phyloP scores from a whole-genome alignment of 2,329 filamentous ascomycete species.

The Colletotrichum noveboracense region DNA sequence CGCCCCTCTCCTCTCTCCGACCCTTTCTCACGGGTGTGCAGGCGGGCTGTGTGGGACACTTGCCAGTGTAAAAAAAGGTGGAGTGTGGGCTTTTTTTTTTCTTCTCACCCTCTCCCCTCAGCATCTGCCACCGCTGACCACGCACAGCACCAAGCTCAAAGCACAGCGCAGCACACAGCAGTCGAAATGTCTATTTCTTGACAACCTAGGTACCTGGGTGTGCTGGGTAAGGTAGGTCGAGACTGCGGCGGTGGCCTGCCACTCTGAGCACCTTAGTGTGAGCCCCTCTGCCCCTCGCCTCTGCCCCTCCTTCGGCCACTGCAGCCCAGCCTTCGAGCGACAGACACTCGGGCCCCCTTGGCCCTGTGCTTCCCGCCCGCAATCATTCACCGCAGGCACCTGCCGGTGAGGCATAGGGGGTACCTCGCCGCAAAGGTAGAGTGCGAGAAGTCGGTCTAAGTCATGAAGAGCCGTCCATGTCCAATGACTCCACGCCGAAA shows the following conservation, averaged over 20 bases:
- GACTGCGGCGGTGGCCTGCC: not conserved
- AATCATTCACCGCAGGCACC: not conserved
- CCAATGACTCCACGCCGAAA: not conserved
- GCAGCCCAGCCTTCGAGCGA: not conserved
- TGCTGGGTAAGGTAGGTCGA: not conserved
- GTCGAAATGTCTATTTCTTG: not conserved
- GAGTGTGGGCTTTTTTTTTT: not conserved
- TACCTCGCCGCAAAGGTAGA: not conserved
- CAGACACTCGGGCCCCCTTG: not conserved
- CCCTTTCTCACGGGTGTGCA: not conserved
- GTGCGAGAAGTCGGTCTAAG: not conserved
- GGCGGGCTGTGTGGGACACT: not conserved
- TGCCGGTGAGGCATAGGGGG: not conserved
- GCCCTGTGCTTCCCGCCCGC: not conserved
- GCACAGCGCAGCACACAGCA: not conserved
- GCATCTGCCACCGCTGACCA: not conserved
- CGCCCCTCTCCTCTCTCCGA: conserved; percentile 8
- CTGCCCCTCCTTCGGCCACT: not conserved
- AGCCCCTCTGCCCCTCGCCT: not conserved
- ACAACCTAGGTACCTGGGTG: not conserved
- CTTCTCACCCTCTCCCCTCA: not conserved
- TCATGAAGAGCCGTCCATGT: not conserved
- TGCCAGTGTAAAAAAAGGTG: conserved; percentile 14
- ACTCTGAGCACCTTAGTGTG: not conserved
- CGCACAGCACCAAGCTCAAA: not conserved